Conservation (phyloP, 352 stramenopile genomes). For the Phytophthora niederhauseri region DNA sequence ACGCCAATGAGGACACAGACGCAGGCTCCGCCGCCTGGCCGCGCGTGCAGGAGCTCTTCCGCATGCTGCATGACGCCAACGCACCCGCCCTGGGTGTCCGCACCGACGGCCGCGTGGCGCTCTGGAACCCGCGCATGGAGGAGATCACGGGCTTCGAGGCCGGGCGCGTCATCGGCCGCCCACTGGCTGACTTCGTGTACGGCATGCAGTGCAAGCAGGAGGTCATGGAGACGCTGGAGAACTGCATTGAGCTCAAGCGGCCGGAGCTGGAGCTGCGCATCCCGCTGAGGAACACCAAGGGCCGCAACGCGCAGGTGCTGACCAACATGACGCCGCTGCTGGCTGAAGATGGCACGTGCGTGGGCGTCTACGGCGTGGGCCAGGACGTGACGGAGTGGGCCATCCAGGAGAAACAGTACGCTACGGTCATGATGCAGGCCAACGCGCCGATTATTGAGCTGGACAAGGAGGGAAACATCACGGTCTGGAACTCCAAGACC, state of each 20-base stretch:
- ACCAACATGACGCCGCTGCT: slow-evolving; percentile 63
- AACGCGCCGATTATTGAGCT: slow-evolving; percentile 84
- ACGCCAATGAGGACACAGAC: not conserved
- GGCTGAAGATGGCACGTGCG: slow-evolving; percentile 41
- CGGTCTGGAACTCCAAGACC: slow-evolving; percentile 71
- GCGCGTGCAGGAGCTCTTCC: slow-evolving; percentile 27
- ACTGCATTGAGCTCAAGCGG: slow-evolving; percentile 31
- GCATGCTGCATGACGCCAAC: slow-evolving; percentile 70
- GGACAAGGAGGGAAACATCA: slow-evolving; percentile 74
- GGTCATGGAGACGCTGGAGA: slow-evolving; percentile 35
- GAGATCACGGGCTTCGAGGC: slow-evolving; percentile 62
- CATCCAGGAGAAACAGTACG: slow-evolving; percentile 67
- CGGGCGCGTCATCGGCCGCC: slow-evolving; percentile 44
- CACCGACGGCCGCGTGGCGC: slow-evolving; percentile 51
- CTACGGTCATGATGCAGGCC: slow-evolving; percentile 74
- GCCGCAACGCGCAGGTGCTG: slow-evolving; percentile 51
- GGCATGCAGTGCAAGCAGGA: slow-evolving; percentile 37
- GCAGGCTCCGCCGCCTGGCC: not conserved
- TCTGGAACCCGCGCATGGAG: slow-evolving; percentile 70
- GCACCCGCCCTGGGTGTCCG: slow-evolving; percentile 68
- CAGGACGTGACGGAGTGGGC: slow-evolving; percentile 62
- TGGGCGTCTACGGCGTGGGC: slow-evolving; percentile 65
- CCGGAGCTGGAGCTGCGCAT: slow-evolving; percentile 62
- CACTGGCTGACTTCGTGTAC: slow-evolving; percentile 67
- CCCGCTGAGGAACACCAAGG: slow-evolving; percentile 49